Percentiles rank a stretch among this genome's conserved stretches.
phyloP scores from a whole-genome alignment of 1,284 basidiomycete species.

The Cyathus olla region DNA sequence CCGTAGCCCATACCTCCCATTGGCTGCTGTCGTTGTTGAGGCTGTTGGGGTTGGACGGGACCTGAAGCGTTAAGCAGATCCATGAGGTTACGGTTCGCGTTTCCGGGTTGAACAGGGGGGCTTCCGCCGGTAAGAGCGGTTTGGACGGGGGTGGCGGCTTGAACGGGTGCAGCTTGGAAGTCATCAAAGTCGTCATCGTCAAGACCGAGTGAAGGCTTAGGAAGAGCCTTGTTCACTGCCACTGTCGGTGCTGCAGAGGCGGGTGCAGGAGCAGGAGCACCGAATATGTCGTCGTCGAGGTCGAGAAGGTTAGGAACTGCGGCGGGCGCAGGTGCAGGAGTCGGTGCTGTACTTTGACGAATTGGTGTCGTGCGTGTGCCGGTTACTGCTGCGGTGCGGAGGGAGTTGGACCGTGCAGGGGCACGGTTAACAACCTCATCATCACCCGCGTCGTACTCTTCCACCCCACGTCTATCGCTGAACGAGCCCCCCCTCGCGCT shows the following conservation, averaged over 20 bases:
- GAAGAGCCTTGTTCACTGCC: slow-evolving; percentile 71
- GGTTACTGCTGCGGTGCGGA: slow-evolving; percentile 29
- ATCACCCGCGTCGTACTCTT: slow-evolving; percentile 98
- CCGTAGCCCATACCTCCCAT: slow-evolving; percentile 28
- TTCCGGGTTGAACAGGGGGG: slow-evolving; percentile 39
- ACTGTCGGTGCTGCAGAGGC: slow-evolving; percentile 25
- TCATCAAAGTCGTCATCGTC: slow-evolving; percentile 92
- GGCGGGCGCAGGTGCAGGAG: slow-evolving; percentile 56
- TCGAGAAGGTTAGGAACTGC: slow-evolving; percentile 77
- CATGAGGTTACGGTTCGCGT: slow-evolving; percentile 61
- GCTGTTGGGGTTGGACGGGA: slow-evolving; percentile 23
- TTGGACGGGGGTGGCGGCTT: slow-evolving; percentile 75
- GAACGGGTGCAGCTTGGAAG: slow-evolving; percentile 83
- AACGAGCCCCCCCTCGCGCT: slow-evolving; percentile 65
- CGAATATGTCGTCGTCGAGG: slow-evolving; percentile 71
- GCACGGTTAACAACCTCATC: slow-evolving; percentile 74
- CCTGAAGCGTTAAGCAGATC: slow-evolving; percentile 57
- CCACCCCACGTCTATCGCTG: slow-evolving; percentile 74
- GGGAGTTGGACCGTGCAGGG: slow-evolving; percentile 32
- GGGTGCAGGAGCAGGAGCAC: slow-evolving; percentile 35
- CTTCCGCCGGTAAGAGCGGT: slow-evolving; percentile 22
- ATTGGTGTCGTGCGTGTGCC: slow-evolving; percentile 26
- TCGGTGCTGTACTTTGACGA: slow-evolving; percentile 30
- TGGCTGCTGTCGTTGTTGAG: slow-evolving; percentile 20
- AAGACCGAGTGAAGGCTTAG: slow-evolving; percentile 45